phyloP scores from a whole-genome alignment of 163 green algal species.

The Chlorella variabilis region DNA sequence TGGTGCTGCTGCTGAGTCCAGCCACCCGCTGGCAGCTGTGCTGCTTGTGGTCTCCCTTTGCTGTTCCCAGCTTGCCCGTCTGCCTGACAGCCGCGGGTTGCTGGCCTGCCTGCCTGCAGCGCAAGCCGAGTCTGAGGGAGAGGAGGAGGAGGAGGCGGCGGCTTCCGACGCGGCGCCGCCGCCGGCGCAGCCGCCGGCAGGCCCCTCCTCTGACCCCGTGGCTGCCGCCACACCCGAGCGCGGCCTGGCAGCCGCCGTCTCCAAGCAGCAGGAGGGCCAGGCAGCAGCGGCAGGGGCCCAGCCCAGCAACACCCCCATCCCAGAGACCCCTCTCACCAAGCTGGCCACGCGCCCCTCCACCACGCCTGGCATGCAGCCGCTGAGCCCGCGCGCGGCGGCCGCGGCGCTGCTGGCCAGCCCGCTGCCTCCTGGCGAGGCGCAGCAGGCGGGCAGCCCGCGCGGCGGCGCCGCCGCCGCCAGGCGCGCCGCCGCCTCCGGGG shows the following conservation, averaged over 20 bases:
- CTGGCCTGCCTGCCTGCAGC: too few species aligned
- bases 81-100: too few species aligned
- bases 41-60: too few species aligned
- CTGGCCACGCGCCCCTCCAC: constrained; percentile 18
- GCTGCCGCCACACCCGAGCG: not conserved
- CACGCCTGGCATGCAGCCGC: constrained; percentile 26
- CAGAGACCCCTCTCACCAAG: constrained; percentile 31
- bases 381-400: not conserved
- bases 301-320: constrained; percentile 14
- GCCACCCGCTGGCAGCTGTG: too few species aligned
- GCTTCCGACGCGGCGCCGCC: not conserved
- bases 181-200: too few species aligned
- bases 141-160: not conserved
- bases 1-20: too few species aligned
- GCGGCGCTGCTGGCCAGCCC: not conserved
- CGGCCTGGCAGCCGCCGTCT: not conserved
- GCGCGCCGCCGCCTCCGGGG: not conserved
- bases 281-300: not conserved
- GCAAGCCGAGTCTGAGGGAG: not conserved
- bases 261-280: constrained; percentile 3
- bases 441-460: not conserved
- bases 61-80: too few species aligned
- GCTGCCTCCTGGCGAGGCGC: not conserved
- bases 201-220: not conserved
- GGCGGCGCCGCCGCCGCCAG: not conserved